A percentile compares a stretch with the other conserved stretches of the same genome.
Evolutionary conservation across 2,329 filamentous ascomycete genomes (phyloP).

Genomic region (Whalleya microplaca): DNA sequence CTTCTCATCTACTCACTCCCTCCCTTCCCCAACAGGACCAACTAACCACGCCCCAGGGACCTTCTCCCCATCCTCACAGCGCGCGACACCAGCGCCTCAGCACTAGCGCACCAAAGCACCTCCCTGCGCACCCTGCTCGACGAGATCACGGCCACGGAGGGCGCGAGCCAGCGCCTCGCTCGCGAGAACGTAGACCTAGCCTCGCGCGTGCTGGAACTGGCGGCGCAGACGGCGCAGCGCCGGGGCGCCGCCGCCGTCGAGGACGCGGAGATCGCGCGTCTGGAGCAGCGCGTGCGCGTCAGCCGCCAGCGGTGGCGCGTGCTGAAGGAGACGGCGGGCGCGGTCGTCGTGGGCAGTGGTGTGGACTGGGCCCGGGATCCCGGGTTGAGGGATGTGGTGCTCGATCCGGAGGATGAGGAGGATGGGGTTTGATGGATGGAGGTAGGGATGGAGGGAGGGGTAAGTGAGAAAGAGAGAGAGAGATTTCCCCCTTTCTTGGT

Average conservation of each 20-base stretch:
- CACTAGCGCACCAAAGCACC: slow-evolving; percentile 62
- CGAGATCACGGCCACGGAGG: slow-evolving; percentile 60
- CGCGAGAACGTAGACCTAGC: slow-evolving; percentile 67
- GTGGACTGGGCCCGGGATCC: slow-evolving; percentile 79
- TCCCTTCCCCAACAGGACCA: no score
- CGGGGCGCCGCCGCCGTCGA: slow-evolving; percentile 55
- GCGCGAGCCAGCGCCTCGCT: slow-evolving; percentile 59
- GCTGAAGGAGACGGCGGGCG: slow-evolving; percentile 78
- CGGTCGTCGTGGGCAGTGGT: slow-evolving; percentile 78
- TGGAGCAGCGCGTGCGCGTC: slow-evolving; percentile 63
- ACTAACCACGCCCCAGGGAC: slow-evolving; percentile 51
- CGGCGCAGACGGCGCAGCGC: slow-evolving; percentile 57
- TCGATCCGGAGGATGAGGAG: slow-evolving; percentile 63
- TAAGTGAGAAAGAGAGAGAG: not conserved
- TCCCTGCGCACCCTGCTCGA: slow-evolving; percentile 55
- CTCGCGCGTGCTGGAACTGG: slow-evolving; percentile 64
- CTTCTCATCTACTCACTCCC: slow-evolving; percentile 1
- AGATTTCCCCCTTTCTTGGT: not conserved
- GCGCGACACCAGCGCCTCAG: slow-evolving; percentile 69
- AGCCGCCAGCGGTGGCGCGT: slow-evolving; percentile 72
- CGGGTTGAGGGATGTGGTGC: slow-evolving; percentile 68
- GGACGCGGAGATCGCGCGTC: slow-evolving; percentile 59
- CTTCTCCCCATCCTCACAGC: slow-evolving; percentile 68
- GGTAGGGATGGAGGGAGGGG: slow-evolving; percentile 1
- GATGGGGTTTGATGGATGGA: slow-evolving; percentile 12